Evolutionary conservation across 1,284 basidiomycete genomes (phyloP), one percentile per base, ranked within the genome.

Genomic region (Pulveroboletus ridleyi): DNA sequence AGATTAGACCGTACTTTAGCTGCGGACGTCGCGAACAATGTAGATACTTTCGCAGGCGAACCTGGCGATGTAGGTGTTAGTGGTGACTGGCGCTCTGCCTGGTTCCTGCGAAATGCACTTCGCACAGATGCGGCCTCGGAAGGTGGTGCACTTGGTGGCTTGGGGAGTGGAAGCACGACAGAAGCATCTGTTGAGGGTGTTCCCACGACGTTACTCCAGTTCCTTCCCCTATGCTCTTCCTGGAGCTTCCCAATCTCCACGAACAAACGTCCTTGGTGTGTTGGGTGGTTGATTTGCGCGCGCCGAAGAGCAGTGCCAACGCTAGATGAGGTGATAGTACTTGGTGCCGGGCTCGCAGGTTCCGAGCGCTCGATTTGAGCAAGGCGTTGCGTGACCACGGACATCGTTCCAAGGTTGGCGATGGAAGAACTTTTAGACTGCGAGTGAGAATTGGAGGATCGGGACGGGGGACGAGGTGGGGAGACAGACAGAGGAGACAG

Each of bases 331-430:
- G 65, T 72, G 35, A 66, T 42, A 5, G 62, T 56, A 46, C 73
- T 78, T 44, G 65, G 59, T 22, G 68, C 35, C 22, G 76, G 68
- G 53, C 71, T 74, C 39, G 58, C 50, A 17, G 70, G 63, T 54
- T 68, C 69, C 15, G 68, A 74, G 60, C 74, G 69, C 65, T 82
- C 79, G 22, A 87, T 80, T 66, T 84, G 78, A 11, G 84, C 83
- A 29, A 86, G 79, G 47, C 84, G 83, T 66, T 84, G 80, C 64
- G 78, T 84, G 57, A 87, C 85, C 53, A 87, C 77, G 15, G 85
- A 87, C 54, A 79, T 70, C 61, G 79, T 77, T 59, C 80, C 81
- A n/a, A 87, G 78, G 61, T 84, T 82, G 39, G 78, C 76, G 58
- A 87, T 83, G 22, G 85, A 87, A n/a, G 84, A 82, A 60, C 82